phyloP scores from a whole-genome alignment of 2,329 filamentous ascomycete species.

The Hypocrella siamensis region DNA sequence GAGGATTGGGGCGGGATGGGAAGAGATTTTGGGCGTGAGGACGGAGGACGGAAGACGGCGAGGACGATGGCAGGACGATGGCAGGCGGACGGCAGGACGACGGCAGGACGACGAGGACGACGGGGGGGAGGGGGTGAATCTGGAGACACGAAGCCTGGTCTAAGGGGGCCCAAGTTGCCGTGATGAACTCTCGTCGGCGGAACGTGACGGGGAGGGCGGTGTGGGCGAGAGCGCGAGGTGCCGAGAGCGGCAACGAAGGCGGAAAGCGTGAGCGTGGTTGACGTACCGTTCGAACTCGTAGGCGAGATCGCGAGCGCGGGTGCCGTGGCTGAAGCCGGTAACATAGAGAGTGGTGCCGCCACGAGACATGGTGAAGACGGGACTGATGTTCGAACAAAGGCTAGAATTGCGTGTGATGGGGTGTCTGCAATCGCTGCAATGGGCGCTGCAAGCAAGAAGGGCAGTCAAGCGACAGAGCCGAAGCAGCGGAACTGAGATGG shows the following conservation, averaged over 20 bases:
- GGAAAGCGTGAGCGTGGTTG: constrained; percentile 32
- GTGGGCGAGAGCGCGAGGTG: constrained; percentile 29
- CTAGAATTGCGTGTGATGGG: too few species aligned
- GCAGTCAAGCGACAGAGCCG: too few species aligned
- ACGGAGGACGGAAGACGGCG: constrained; percentile 5
- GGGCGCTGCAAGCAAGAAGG: too few species aligned
- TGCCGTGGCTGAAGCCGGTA: constrained; percentile 97
- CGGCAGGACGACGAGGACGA: constrained; percentile 10
- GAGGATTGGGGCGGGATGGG: constrained; percentile 4
- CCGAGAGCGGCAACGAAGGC: constrained; percentile 20
- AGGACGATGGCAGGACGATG: constrained; percentile 9
- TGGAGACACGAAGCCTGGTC: constrained; percentile 8
- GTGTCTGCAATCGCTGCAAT: too few species aligned
- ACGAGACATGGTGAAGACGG: constrained; percentile 59
- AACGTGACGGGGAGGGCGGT: constrained; percentile 9
- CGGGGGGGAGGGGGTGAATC: constrained; percentile 5
- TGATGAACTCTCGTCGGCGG: constrained; percentile 17
- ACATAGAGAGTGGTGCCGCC: constrained; percentile 92
- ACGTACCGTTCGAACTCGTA: constrained; percentile 99
- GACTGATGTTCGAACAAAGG: constrained; percentile 1
- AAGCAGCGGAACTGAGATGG: too few species aligned
- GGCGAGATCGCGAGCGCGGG: constrained; percentile 94
- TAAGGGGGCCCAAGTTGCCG: constrained; percentile 10
- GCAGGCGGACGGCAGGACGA: too few species aligned
- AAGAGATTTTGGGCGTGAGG: constrained; percentile 1